These are phyloP conservation scores for Saccharomycopsis fibuligera DNA, from an alignment of 805 yeast species.

Conservation along the genomic window DNA sequence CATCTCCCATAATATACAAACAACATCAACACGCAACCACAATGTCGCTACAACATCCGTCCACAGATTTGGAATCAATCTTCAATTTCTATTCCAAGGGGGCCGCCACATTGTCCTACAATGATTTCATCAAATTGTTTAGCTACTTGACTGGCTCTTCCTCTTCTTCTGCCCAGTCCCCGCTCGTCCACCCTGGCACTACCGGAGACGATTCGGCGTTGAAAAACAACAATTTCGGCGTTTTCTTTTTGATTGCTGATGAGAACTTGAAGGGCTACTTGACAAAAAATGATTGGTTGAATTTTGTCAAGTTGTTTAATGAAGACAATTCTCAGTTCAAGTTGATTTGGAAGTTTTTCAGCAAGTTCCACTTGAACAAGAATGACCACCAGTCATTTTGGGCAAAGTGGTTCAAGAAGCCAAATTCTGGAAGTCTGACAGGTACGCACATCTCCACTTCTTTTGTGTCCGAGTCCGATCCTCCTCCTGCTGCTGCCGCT, in stretches of 20 bases:
- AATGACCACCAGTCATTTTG: conserved; percentile 19
- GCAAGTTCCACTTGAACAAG: conserved; percentile 31
- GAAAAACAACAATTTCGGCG: conserved; percentile 30
- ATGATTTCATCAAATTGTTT: conserved; percentile 11
- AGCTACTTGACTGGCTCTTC: conserved; percentile 6
- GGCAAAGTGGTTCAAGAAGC: background rate
- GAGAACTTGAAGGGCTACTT: conserved; percentile 61
- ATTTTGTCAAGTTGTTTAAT: conserved; percentile 50
- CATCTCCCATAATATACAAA: too few relatives aligned
- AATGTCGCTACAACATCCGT: background rate
- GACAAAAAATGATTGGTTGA: conserved; percentile 63
- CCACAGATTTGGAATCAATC: conserved; percentile 2
- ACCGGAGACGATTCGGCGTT: too few relatives aligned
- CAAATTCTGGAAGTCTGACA: too few relatives aligned
- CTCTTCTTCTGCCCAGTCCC: background rate
- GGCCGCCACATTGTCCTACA: background rate
- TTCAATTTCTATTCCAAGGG: conserved; percentile 6
- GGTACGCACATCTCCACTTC: too few relatives aligned
- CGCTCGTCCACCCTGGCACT: too few relatives aligned
- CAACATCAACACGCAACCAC: background rate
- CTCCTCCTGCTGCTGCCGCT: background rate
- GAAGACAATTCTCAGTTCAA: conserved; percentile 43
- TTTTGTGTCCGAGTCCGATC: background rate
- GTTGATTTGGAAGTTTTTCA: conserved; percentile 48
- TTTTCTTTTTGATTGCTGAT: conserved; percentile 80